A percentile compares a stretch with the other conserved stretches of the same genome.
phyloP scores from a whole-genome alignment of 768 basidiomycete species.

The Pisolithus albus region DNA sequence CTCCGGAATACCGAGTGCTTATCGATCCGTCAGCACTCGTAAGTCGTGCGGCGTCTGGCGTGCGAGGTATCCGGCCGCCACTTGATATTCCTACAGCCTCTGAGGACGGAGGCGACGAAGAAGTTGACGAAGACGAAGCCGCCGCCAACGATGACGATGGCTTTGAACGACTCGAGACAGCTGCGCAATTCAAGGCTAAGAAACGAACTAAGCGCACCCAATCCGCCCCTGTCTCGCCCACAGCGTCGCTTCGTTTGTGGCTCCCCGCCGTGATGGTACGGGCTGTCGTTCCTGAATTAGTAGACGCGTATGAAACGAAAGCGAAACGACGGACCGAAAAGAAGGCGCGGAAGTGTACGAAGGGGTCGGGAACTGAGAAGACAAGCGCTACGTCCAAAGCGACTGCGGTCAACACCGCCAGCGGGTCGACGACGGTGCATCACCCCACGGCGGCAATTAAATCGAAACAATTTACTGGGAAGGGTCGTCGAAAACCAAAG shows the following conservation, averaged over 20 bases:
- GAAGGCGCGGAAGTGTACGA: slow-evolving; percentile 14
- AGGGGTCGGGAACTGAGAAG: neutral
- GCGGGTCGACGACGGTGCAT: neutral
- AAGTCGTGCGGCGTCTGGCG: slow-evolving; percentile 54
- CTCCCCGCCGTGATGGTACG: slow-evolving; percentile 75
- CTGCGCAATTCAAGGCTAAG: slow-evolving; percentile 18
- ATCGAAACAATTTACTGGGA: slow-evolving; percentile 5
- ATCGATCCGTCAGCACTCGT: slow-evolving; percentile 64
- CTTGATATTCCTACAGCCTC: slow-evolving; percentile 33
- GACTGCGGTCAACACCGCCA: neutral
- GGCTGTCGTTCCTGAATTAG: slow-evolving; percentile 59
- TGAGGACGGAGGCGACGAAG: slow-evolving; percentile 42
- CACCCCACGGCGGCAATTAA: slow-evolving; percentile 1
- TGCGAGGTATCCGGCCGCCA: slow-evolving; percentile 53
- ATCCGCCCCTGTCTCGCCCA: slow-evolving; percentile 40
- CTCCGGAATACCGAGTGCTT: slow-evolving; percentile 77
- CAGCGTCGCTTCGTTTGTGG: slow-evolving; percentile 64
- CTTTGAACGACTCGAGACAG: slow-evolving; percentile 20
- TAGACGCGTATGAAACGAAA: slow-evolving; percentile 57
- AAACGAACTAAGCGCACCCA: slow-evolving; percentile 32
- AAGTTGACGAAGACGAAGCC: slow-evolving; percentile 39
- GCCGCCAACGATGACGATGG: slow-evolving; percentile 2
- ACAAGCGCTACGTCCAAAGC: neutral
- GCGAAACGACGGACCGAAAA: slow-evolving; percentile 39
- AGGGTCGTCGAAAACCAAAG: slow-evolving; percentile 16